Conservation (phyloP, 768 basidiomycete genomes). For the Gymnopilus junonius region DNA sequence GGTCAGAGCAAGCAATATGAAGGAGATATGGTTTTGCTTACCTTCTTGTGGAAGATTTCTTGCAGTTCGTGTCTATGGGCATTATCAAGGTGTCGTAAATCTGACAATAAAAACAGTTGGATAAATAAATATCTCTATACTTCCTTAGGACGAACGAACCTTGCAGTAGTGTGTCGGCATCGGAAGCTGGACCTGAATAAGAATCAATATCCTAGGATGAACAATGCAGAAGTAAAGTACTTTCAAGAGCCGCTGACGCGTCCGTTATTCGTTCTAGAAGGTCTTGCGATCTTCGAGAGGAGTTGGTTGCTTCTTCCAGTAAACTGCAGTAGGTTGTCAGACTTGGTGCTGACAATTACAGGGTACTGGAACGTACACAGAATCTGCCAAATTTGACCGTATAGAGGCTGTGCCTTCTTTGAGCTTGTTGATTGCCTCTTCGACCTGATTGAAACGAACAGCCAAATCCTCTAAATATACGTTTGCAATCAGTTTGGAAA, state of each 20-base stretch:
- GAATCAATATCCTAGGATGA: not conserved
- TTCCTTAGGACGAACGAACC: constrained; percentile 36
- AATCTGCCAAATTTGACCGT: constrained; percentile 50
- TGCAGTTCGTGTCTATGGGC: constrained; percentile 64
- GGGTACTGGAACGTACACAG: constrained; percentile 42
- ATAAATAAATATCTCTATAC: not conserved
- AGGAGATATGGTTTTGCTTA: constrained; percentile 26
- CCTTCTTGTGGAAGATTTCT: constrained; percentile 59
- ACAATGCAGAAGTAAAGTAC: constrained; percentile 28
- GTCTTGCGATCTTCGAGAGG: constrained; percentile 61
- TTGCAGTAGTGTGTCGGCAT: constrained; percentile 55
- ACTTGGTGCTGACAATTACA: not conserved
- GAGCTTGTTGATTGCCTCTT: constrained; percentile 55
- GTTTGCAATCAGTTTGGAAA: not conserved
- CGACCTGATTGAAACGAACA: constrained; percentile 55
- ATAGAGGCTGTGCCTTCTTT: constrained; percentile 64
- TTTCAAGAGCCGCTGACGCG: constrained; percentile 54
- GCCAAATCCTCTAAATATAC: constrained; percentile 57
- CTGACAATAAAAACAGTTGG: constrained; percentile 32
- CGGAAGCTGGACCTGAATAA: constrained; percentile 45
- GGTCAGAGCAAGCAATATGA: constrained; percentile 23
- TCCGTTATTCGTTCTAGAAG: constrained; percentile 59
- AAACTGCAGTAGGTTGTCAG: constrained; percentile 40
- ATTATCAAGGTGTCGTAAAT: constrained; percentile 67
- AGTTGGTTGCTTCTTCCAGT: constrained; percentile 63